These are phyloP conservation scores for Microsporum canis DNA, from an alignment of 2,329 filamentous ascomycete species.

Conservation along the genomic window DNA sequence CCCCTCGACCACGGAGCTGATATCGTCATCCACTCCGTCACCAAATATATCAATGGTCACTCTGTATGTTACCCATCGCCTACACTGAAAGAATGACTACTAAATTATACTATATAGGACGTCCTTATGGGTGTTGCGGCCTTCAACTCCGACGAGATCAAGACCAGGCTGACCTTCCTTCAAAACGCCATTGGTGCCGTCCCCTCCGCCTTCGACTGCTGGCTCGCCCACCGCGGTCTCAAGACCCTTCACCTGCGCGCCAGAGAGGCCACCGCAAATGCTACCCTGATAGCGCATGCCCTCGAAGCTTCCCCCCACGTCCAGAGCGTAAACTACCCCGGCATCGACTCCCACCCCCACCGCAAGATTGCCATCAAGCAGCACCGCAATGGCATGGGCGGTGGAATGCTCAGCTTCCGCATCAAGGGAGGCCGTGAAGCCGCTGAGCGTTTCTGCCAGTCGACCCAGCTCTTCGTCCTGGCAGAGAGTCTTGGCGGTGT, in stretches of 20 bases:
- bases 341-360: constrained; percentile 76
- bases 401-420: constrained; percentile 95
- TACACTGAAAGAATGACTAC: background rate
- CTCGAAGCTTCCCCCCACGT: constrained; percentile 73
- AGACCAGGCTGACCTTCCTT: constrained; percentile 69
- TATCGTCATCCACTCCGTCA: constrained; percentile 92
- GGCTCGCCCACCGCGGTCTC: constrained; percentile 91
- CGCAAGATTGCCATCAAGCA: constrained; percentile 75
- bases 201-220: constrained; percentile 89
- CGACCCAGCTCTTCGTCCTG: constrained; percentile 79
- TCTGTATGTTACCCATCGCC: constrained; percentile 31
- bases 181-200: constrained; percentile 97
- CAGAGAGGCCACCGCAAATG: constrained; percentile 72
- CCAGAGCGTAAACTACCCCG: constrained; percentile 88
- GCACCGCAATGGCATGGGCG: constrained; percentile 87
- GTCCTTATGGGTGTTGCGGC: constrained; percentile 96
- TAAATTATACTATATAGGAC: constrained; percentile 41
- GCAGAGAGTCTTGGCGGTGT: constrained; percentile 88
- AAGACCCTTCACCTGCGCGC: constrained; percentile 94
- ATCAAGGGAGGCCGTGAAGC: constrained; percentile 76
- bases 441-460: constrained; percentile 84
- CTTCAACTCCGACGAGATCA: constrained; percentile 76
- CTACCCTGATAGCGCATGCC: constrained; percentile 60
- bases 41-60: constrained; percentile 99
- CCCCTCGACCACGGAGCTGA: constrained; percentile 90